Percentiles rank a stretch among this genome's conserved stretches.
These are phyloP conservation scores for Myxozyma monticola DNA, from an alignment of 805 yeast species.

Conservation along the genomic window DNA sequence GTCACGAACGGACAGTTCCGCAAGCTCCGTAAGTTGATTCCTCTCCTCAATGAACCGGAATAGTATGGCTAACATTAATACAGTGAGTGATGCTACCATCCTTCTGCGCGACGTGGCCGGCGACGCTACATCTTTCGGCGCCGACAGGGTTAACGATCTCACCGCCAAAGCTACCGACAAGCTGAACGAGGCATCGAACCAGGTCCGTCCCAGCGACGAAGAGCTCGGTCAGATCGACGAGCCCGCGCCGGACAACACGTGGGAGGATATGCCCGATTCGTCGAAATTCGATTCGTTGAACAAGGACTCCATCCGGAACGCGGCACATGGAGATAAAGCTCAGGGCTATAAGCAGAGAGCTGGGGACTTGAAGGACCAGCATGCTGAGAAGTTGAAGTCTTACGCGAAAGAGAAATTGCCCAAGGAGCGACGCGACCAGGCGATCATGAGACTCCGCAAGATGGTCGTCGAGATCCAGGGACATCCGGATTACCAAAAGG, in stretches of 20 bases:
- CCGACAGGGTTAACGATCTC: too few relatives aligned
- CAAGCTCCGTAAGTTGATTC: slow-evolving; percentile 20
- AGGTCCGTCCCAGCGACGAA: slow-evolving; percentile 22
- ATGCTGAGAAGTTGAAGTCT: slow-evolving; percentile 2
- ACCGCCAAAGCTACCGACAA: slow-evolving; percentile 8
- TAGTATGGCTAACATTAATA: background rate
- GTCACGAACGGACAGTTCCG: slow-evolving; percentile 31
- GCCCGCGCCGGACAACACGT: slow-evolving; percentile 21
- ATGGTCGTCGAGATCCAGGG: slow-evolving; percentile 29
- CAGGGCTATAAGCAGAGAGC: slow-evolving; percentile 3
- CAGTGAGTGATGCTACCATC: slow-evolving; percentile 21
- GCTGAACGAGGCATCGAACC: slow-evolving; percentile 1
- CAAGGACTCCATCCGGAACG: too few relatives aligned
- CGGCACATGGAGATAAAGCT: too few relatives aligned
- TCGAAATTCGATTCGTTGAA: background rate
- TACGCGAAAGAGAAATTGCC: slow-evolving; percentile 22
- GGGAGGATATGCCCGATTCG: slow-evolving; percentile 23
- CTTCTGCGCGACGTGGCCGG: slow-evolving; percentile 25
- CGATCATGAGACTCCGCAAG: slow-evolving; percentile 18
- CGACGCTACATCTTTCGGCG: slow-evolving; percentile 9
- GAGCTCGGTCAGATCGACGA: slow-evolving; percentile 17
- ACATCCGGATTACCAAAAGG: slow-evolving; percentile 26
- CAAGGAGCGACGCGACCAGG: slow-evolving; percentile 23
- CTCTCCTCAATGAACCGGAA: background rate
- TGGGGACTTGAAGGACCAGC: slow-evolving; percentile 1